Evolutionary conservation across 1,284 basidiomycete species (phyloP), one percentile per base, ranked within the genome.

Genomic region (Rhizopogon hawkerae): DNA sequence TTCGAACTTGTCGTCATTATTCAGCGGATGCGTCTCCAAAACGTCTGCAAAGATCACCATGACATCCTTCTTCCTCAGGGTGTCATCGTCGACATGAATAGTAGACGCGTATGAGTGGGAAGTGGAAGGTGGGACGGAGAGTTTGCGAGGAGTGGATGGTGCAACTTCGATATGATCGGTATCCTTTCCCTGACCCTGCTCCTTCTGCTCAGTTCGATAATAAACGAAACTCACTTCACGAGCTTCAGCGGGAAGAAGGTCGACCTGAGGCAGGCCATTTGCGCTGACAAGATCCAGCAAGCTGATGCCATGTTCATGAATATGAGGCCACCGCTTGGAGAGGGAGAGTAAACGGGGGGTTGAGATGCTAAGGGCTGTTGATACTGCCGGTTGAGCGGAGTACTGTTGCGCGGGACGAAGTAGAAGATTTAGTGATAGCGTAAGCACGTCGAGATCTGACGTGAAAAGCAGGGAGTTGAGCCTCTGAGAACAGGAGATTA

Each of bases 351-450:
- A 68, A 58, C 83, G 82, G 47, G 84, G 73, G 21, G 87, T 81
- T 39, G 84, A 87, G 43, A 90, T 86, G 65, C 77, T 85, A 38
- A 89, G 74, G 0, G 85, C 83, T 59, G 85, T 81, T 18, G 84
- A 81, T 38, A 89, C 83, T 13, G 85, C 78, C 9, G 85, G 83
- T 59, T 90, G 87, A 2, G 84, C 80, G 11, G 89, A 91, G 65
- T 96, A 97, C 65, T 97, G 93, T 63, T 98, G 94, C 5, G 93
- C 86, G 1, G 94, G 93, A 23, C 95, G 85, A 31, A 97, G 78
- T 37, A 97, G 75, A 21, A 98, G 78, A 55, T 91, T 88, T 44
- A 98, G 74, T 16, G 91, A 79, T 21, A 89, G 74, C 50, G 92
- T 81, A 42, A 98, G 77, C 35, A 98, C 78, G 59, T 96, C 92